Conservation (phyloP, 371 early-diverging fungal genomes). For the Circinella minor region DNA sequence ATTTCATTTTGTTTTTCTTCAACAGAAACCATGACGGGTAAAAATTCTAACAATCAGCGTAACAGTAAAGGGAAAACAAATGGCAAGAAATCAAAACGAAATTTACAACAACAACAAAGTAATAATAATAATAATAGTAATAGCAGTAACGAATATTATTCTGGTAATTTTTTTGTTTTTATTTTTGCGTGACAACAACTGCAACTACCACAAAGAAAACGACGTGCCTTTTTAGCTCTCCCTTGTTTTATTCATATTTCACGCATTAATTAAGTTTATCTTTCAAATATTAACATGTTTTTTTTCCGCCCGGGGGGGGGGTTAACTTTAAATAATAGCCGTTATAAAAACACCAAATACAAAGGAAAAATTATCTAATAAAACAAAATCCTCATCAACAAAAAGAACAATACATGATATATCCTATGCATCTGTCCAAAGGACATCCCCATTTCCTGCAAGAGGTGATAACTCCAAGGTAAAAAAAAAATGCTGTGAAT, state of each 20-base stretch:
- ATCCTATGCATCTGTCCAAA: constrained; percentile 6
- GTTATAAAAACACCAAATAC: neutral
- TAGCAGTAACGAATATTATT: neutral
- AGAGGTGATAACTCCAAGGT: neutral
- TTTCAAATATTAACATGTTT: too few species aligned
- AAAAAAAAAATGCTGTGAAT: neutral
- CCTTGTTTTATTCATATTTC: too few species aligned
- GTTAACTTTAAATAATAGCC: neutral
- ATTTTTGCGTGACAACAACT: neutral
- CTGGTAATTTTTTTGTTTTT: neutral
- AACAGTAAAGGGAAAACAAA: neutral
- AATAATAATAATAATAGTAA: neutral
- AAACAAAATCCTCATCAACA: neutral
- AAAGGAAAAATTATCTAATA: neutral
- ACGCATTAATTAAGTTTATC: too few species aligned
- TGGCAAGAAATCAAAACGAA: neutral
- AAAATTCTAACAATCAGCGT: neutral
- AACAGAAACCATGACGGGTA: neutral
- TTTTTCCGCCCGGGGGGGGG: too few species aligned
- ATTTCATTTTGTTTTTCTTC: neutral
- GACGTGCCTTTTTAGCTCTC: too few species aligned
- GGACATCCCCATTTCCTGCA: constrained; percentile 2
- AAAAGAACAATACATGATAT: neutral
- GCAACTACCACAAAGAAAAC: too few species aligned
- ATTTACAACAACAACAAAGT: neutral